phyloP scores from a whole-genome alignment of 2,329 filamentous ascomycete genomes.

The Cladosporium velox region DNA sequence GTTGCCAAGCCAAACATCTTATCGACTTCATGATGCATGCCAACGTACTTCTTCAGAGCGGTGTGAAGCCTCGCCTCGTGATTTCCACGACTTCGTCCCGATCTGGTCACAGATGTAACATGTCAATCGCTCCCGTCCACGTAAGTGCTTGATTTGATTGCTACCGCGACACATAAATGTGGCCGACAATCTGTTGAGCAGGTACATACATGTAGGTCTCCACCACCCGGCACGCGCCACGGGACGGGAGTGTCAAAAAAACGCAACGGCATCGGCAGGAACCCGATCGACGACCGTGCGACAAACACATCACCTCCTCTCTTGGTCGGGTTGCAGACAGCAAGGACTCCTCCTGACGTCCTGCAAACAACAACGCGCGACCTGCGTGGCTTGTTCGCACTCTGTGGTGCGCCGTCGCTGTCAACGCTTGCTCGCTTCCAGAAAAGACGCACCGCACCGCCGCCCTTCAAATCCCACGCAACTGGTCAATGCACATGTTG shows the following conservation, averaged over 20 bases:
- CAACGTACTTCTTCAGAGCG: background rate
- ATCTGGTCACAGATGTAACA: background rate
- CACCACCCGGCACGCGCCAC: constrained; percentile 7
- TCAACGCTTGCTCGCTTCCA: constrained; percentile 5
- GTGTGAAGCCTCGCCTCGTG: background rate
- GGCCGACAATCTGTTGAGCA: constrained; percentile 7
- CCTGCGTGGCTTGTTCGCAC: constrained; percentile 1
- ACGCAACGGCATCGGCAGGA: constrained; percentile 11
- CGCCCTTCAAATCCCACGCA: constrained; percentile 7
- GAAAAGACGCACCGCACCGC: background rate
- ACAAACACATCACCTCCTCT: constrained; percentile 4
- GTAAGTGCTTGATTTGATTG: constrained; percentile 1
- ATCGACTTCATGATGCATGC: background rate
- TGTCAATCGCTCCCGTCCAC: background rate
- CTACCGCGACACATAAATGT: background rate
- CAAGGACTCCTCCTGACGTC: background rate
- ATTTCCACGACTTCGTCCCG: background rate
- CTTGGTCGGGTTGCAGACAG: background rate
- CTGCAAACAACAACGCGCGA: constrained; percentile 8
- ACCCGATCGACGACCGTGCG: constrained; percentile 14
- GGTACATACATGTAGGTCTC: constrained; percentile 2
- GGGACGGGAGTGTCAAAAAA: constrained; percentile 2
- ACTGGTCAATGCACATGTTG: constrained; percentile 10
- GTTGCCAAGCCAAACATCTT: background rate
- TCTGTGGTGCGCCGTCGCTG: background rate